Percentiles rank a stretch among this genome's conserved stretches.
Evolutionary conservation across 148 eudicot genomes (phyloP).

Genomic region (Fagopyrum tataricum): DNA sequence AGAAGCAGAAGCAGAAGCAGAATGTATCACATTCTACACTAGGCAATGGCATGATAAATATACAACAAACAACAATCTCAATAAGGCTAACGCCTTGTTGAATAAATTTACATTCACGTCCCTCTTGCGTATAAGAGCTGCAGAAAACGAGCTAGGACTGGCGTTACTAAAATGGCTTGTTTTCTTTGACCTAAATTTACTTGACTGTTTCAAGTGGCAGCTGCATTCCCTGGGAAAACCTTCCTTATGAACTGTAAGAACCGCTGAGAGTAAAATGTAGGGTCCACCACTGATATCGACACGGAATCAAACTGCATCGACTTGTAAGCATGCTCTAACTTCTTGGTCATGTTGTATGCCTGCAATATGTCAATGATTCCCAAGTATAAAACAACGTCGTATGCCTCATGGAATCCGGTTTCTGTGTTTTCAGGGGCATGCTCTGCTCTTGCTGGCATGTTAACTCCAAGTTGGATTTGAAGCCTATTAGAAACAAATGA

Average conservation of each 20-base stretch:
- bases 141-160: neutral
- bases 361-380: conserved; percentile 95
- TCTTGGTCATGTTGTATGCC: conserved; percentile 78
- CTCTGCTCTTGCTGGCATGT: conserved; percentile 98
- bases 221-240: conserved; percentile 62
- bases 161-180: neutral
- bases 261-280: conserved; percentile 72
- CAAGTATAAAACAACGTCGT: conserved; percentile 83
- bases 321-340: conserved; percentile 89
- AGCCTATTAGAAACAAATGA: conserved; percentile 36
- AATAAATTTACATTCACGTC: neutral
- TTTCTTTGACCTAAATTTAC: neutral
- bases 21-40: neutral
- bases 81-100: neutral
- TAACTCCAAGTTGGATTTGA: conserved; percentile 96
- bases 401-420: conserved; percentile 49
- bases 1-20: neutral
- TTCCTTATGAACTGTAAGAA: conserved; percentile 72
- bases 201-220: conserved; percentile 22
- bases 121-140: neutral
- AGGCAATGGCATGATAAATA: neutral
- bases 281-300: conserved; percentile 90
- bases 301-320: conserved; percentile 83
- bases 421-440: conserved; percentile 28
- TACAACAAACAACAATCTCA: conserved; percentile 8